Evolutionary conservation across 768 basidiomycete species (phyloP).

Genomic region (Boletus reticulatus): DNA sequence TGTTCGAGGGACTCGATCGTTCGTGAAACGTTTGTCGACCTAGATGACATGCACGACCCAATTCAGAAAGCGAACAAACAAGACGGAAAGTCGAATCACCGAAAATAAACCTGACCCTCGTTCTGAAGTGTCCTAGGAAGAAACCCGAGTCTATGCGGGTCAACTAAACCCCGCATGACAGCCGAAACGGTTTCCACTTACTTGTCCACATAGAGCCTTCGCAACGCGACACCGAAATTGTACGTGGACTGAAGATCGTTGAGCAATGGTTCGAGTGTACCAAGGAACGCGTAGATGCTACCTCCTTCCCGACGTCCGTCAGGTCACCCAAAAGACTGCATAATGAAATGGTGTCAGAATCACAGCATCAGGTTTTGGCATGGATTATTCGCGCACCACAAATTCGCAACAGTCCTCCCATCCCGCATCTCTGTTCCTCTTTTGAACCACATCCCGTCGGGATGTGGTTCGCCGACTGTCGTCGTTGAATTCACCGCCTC

Average conservation of each 20-base stretch:
- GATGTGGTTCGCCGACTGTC: slow-evolving; percentile 4
- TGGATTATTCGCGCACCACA: slow-evolving; percentile 50
- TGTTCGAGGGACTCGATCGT: slow-evolving; percentile 76
- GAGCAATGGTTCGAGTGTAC: not conserved
- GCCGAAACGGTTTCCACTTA: slow-evolving; percentile 24
- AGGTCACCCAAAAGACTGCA: slow-evolving; percentile 56
- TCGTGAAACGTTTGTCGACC: slow-evolving; percentile 74
- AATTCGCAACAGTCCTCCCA: slow-evolving; percentile 50
- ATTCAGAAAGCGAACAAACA: not conserved
- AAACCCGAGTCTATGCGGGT: slow-evolving; percentile 53
- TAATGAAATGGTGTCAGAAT: not conserved
- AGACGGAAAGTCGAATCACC: slow-evolving; percentile 33
- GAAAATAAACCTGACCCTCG: slow-evolving; percentile 54
- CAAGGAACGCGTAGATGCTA: slow-evolving; percentile 23
- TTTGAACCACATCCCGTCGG: slow-evolving; percentile 36
- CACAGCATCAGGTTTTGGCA: not conserved
- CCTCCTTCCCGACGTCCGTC: slow-evolving; percentile 59
- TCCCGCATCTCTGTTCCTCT: slow-evolving; percentile 56
- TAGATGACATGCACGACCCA: slow-evolving; percentile 16
- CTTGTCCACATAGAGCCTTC: slow-evolving; percentile 68
- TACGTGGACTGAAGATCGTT: slow-evolving; percentile 53
- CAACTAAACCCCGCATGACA: not conserved
- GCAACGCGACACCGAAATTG: slow-evolving; percentile 55
- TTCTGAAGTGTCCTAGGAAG: slow-evolving; percentile 52
- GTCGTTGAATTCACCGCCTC: slow-evolving; percentile 38